These are phyloP conservation scores for Pulveroboletus frians DNA, from an alignment of 768 basidiomycete genomes.

Conservation along the genomic window DNA sequence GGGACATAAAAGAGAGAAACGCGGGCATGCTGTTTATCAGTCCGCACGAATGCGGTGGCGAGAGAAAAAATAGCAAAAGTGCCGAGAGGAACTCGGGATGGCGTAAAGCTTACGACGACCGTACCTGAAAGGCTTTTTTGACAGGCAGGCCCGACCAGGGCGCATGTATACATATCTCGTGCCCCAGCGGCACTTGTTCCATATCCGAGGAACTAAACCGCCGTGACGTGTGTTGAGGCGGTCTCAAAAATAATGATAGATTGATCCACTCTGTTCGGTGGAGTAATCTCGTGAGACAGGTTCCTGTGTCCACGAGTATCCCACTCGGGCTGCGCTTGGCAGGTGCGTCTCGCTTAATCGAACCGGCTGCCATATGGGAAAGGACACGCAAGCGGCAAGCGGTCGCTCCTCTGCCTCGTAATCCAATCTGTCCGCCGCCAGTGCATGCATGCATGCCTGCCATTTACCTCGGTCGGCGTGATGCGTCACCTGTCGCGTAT, in stretches of 20 bases:
- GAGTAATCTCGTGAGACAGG: background rate
- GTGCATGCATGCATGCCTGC: background rate
- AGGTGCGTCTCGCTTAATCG: background rate
- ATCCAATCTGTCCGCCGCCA: conserved; percentile 5
- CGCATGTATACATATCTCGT: background rate
- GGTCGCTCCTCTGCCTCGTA: background rate
- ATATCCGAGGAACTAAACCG: background rate
- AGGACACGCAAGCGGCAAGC: background rate
- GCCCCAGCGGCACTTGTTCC: background rate
- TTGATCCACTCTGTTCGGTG: background rate
- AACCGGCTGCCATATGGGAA: conserved; percentile 10
- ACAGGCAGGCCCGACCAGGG: background rate
- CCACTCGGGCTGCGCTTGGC: background rate
- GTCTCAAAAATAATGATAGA: background rate
- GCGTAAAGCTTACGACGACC: conserved; percentile 11
- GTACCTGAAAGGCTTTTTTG: conserved; percentile 10
- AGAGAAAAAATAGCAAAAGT: conserved; percentile 11
- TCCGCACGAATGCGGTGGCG: background rate
- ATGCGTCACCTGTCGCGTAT: background rate
- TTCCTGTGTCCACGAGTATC: background rate
- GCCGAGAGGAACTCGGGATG: conserved; percentile 3
- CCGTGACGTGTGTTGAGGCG: background rate
- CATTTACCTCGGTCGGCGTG: conserved; percentile 7
- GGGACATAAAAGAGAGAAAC: background rate
- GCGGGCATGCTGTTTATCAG: background rate